Percentiles rank a stretch among this genome's conserved stretches.
phyloP scores from a whole-genome alignment of 2,329 filamentous ascomycete species.

The Pyrenochaeta sp. region DNA sequence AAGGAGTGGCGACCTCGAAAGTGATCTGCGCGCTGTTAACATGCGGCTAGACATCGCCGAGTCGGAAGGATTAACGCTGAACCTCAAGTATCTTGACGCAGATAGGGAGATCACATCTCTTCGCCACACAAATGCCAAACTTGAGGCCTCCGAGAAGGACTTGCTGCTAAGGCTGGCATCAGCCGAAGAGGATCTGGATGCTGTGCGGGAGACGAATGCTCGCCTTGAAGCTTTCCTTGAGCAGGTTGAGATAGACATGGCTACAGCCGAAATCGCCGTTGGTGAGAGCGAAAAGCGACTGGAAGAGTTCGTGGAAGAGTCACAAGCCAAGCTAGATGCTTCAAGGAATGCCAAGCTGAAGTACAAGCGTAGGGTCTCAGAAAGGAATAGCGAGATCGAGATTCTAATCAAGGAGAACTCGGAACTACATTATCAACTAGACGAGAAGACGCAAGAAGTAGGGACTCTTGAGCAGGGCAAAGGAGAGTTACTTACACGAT shows the following conservation, averaged over 20 bases:
- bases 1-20: constrained; percentile 24
- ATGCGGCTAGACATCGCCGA: constrained; percentile 35
- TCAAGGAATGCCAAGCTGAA: constrained; percentile 37
- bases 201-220: constrained; percentile 40
- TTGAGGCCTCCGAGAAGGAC: constrained; percentile 41
- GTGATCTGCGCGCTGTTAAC: constrained; percentile 25
- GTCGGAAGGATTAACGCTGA: constrained; percentile 27
- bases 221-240: constrained; percentile 44
- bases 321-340: constrained; percentile 40
- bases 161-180: constrained; percentile 35
- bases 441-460: constrained; percentile 35
- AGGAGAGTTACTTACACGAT: constrained; percentile 28
- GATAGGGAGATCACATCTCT: constrained; percentile 39
- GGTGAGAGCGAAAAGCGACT: constrained; percentile 42
- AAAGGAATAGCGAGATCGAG: constrained; percentile 40
- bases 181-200: constrained; percentile 44
- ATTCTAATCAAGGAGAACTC: constrained; percentile 39
- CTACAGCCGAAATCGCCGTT: constrained; percentile 37
- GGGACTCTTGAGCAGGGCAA: constrained; percentile 32
- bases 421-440: constrained; percentile 36
- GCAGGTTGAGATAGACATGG: constrained; percentile 42
- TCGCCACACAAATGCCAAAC: constrained; percentile 34
- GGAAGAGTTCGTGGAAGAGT: constrained; percentile 36
- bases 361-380: constrained; percentile 41
- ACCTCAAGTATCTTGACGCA: constrained; percentile 30